Evolutionary conservation across 139 green algal species (phyloP), one percentile per base, ranked within the genome.

Genomic region (Chlamydomonas eustigma): DNA sequence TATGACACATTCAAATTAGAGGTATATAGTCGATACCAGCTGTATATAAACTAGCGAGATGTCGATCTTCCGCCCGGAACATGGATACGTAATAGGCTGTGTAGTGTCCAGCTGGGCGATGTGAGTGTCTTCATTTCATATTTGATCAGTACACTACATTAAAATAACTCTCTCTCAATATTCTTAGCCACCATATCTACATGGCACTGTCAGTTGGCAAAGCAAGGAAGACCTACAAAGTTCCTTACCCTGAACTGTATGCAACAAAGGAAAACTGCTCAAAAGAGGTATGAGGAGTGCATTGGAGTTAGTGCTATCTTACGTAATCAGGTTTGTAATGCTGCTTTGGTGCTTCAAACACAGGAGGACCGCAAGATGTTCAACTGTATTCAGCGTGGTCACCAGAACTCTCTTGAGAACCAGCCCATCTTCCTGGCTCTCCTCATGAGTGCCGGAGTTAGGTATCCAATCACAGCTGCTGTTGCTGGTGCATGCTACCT

Each of bases 351-450:
- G n/a, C n/a, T n/a, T n/a, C n/a, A n/a, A n/a, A n/a, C n/a, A n/a
- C n/a, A 51, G 66, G 58, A 51, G 69, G 73, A 2, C 31, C 80
- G 44, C 38, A 80, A 84, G 35, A 36, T 34, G 33, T 91, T 86
- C 73, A 88, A 92, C 71, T 92, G 81, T 71, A 44, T 87, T n/a
- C 87, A 91, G 68, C 71, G 83, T 30, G 89, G 72, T 0, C 88
- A 93, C 74, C 87, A 92, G 80, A 91, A 93, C 80, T 83, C 70
- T 6, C 76, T 94, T 36, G 90, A 94, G 78, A 86, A 86, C 64
- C 78, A 85, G 37, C 85, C 87, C 30, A 83, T 73, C 38, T 86
- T 86, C 76, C 52, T 90, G 64, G 74, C 34, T 0, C 70, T 90
- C 68, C 70, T 88, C 8, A 28, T 81, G 0, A 39, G 64, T 0